Percentiles rank a stretch among this genome's conserved stretches.
These are phyloP conservation scores for Wallemia ichthyophaga DNA, from an alignment of 1,284 basidiomycete species.

Conservation along the genomic window DNA sequence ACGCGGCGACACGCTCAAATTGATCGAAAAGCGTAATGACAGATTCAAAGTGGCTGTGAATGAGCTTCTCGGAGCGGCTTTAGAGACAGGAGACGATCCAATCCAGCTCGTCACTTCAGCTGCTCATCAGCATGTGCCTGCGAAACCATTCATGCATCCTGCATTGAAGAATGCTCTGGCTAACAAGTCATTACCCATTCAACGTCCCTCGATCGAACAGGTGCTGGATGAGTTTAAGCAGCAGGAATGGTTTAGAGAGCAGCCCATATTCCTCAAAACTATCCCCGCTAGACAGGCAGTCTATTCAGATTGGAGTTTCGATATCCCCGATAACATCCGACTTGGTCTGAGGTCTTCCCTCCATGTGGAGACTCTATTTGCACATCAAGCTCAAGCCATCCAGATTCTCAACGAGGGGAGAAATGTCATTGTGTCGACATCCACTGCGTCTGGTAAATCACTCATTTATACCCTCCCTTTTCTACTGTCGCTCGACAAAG, in stretches of 20 bases:
- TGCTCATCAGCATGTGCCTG: conserved; percentile 34
- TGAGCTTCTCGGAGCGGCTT: conserved; percentile 34
- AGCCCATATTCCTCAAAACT: conserved; percentile 13
- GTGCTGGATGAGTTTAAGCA: conserved; percentile 28
- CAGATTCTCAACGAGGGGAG: conserved; percentile 29
- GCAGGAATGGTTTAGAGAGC: conserved; percentile 32
- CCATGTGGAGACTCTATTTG: neutral
- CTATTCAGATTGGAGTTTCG: neutral
- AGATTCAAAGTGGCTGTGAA: conserved; percentile 36
- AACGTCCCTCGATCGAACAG: conserved; percentile 27
- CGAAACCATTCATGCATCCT: conserved; percentile 18
- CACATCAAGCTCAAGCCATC: conserved; percentile 48
- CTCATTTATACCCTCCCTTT: conserved; percentile 64
- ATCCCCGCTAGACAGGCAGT: neutral
- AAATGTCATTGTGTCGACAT: conserved; percentile 64
- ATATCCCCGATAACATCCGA: neutral
- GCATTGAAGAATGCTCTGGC: conserved; percentile 4
- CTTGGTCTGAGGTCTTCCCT: neutral
- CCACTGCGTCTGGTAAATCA: conserved; percentile 72
- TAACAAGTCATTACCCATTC: conserved; percentile 14
- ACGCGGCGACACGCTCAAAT: conserved; percentile 29
- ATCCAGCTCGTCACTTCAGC: conserved; percentile 31
- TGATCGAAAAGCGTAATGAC: conserved; percentile 39
- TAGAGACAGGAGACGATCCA: conserved; percentile 25
- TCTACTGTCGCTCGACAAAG: conserved; percentile 32